These are phyloP conservation scores for Amanita pseudoporphyria DNA, from an alignment of 768 basidiomycete genomes.

Conservation along the genomic window DNA sequence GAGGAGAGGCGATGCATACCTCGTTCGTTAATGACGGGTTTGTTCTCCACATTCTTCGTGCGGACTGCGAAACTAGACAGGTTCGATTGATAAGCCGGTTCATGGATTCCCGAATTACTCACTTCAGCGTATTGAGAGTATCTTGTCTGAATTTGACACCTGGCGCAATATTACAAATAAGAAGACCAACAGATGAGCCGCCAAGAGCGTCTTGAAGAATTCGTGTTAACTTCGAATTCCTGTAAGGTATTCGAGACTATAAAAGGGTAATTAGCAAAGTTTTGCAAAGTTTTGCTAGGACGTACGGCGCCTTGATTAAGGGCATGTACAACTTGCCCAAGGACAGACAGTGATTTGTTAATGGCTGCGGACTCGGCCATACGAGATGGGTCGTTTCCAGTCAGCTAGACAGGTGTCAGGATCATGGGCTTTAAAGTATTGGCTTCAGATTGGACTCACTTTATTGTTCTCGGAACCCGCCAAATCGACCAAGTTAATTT, in stretches of 20 bases:
- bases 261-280: conserved; percentile 6
- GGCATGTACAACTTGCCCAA: conserved; percentile 84
- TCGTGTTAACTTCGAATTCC: conserved; percentile 83
- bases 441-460: conserved; percentile 20
- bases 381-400: conserved; percentile 78
- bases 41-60: conserved; percentile 83
- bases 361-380: conserved; percentile 88
- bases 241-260: conserved; percentile 82
- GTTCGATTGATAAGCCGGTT: conserved; percentile 4
- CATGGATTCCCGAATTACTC: conserved; percentile 13
- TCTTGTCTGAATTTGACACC: conserved; percentile 76
- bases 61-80: conserved; percentile 66
- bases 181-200: conserved; percentile 65
- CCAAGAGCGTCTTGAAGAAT: conserved; percentile 88
- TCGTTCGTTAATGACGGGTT: conserved; percentile 67
- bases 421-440: no score
- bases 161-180: conserved; percentile 85
- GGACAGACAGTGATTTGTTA: conserved; percentile 79
- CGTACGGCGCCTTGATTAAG: conserved; percentile 62
- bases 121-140: conserved; percentile 90
- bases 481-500: conserved; percentile 81
- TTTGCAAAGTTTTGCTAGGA: conserved; percentile 12
- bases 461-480: conserved; percentile 93
- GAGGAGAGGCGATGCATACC: conserved; percentile 30
- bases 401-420: conserved; percentile 31